Conservation (phyloP, 129 eudicot species). For the Tagetes erecta region DNA sequence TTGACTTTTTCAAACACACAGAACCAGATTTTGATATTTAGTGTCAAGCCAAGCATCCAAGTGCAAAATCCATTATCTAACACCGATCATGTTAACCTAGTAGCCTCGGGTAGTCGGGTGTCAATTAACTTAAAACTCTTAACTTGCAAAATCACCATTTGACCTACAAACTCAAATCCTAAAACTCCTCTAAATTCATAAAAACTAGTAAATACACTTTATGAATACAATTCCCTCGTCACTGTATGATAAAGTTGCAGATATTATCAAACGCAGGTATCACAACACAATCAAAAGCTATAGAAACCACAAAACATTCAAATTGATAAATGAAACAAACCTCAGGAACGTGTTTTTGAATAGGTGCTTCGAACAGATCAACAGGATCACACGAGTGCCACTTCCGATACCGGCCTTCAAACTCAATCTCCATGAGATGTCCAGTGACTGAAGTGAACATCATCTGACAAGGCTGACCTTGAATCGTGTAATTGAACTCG, state of each 20-base stretch:
- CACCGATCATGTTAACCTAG: not conserved
- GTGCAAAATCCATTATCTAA: not conserved
- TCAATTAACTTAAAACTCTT: not conserved
- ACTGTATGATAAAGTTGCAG: too few relatives aligned
- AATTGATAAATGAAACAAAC: not conserved
- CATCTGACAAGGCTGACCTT: constrained; percentile 63
- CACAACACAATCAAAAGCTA: too few relatives aligned
- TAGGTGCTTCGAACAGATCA: constrained; percentile 73
- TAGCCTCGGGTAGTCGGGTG: not conserved
- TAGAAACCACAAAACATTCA: too few relatives aligned
- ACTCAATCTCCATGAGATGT: constrained; percentile 91
- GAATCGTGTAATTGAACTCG: constrained; percentile 69
- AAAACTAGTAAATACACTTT: not conserved
- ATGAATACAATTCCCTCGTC: not conserved
- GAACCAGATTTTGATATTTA: not conserved
- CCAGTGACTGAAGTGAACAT: constrained; percentile 89
- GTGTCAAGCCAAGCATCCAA: not conserved
- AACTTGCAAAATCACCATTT: not conserved
- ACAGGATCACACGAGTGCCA: constrained; percentile 93
- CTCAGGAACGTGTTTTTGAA: constrained; percentile 68
- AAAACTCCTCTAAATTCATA: not conserved
- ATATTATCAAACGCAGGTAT: too few relatives aligned
- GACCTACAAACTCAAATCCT: not conserved
- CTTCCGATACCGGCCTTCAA: constrained; percentile 72
- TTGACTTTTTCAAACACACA: not conserved